Base-by-base conservation (phyloP, 1,139 yeast species). In the Pichiaceae sp. region DNA sequence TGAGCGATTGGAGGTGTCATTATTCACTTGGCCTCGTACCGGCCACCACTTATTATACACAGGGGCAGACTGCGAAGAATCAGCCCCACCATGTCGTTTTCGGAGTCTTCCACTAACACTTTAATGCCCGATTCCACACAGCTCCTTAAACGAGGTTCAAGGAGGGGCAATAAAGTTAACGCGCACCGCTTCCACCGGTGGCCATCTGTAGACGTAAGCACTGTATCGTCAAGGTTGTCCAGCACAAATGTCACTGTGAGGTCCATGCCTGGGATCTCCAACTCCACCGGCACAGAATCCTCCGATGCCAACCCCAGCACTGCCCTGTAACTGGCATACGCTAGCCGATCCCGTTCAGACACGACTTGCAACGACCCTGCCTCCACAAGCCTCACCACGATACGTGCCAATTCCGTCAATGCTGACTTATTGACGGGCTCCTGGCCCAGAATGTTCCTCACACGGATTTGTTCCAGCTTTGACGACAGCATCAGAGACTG, bases 121-220 rank as follows among this genome's bases (percentile, higher is more conserved):
- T 12, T 14, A 9, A 25, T 9, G 8, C 28, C n/a, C 5, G 28
- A 25, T 7, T 14, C 6, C 28, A 30, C 24, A 36, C 57, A 53
- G 2, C 36, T 25, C 17, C 38, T 44, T 12, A 52, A 31, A 6
- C 40, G 28, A 4, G 53, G 43, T 18, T 38, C 36, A 29, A 47
- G 36, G 19, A 55, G 34, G 1, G 59, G 59, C 7, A 52, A 39
- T 25, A 54, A 32, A 2, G 59, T 54, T 3, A 52, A 33, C 12
- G 45, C 42, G 38, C 60, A 56, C 14, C 54, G 39, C 16, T 42
- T 40, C 57, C 58, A 55, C 0, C 34, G 31, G 21, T 52, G 52
- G 7, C 44, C 45, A 18, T 48, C 49, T 7, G 37, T 17, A 1
- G 59, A 53, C 3, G 32, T 31, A 7, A 21, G 7, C 3, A 53